Percentiles rank a stretch among this genome's conserved stretches.
Conservation (phyloP, 2,329 filamentous ascomycete genomes). For the Neurospora sp. region DNA sequence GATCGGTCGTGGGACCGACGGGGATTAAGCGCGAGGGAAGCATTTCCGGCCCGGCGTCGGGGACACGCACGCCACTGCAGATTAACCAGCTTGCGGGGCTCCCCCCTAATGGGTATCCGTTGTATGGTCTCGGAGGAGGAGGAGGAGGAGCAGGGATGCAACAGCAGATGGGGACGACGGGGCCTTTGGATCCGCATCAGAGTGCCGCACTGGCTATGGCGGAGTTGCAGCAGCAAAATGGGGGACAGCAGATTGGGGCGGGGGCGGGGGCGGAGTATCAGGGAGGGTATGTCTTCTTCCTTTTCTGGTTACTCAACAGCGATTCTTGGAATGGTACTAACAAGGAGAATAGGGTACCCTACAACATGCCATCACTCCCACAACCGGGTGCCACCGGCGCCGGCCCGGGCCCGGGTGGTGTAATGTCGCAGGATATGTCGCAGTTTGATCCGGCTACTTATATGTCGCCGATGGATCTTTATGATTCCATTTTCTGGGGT, state of each 20-base stretch:
- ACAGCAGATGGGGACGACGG: conserved; percentile 11
- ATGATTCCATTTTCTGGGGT: conserved; percentile 62
- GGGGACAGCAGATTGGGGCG: conserved; percentile 23
- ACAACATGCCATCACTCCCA: conserved; percentile 7
- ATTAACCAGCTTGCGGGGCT: conserved; percentile 15
- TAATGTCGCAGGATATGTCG: conserved; percentile 34
- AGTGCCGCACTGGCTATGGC: conserved; percentile 57
- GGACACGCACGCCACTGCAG: conserved; percentile 32
- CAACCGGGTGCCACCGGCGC: conserved; percentile 9
- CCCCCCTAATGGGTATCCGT: conserved; percentile 10
- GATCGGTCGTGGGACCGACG: conserved; percentile 40
- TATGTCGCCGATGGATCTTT: conserved; percentile 59
- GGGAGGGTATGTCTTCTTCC: conserved; percentile 13
- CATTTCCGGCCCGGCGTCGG: conserved; percentile 30
- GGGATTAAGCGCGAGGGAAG: conserved; percentile 37
- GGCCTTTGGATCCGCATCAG: conserved; percentile 41
- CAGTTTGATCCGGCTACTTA: conserved; percentile 46
- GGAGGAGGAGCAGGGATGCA: background rate
- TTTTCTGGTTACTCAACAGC: background rate
- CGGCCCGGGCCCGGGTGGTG: conserved; percentile 24
- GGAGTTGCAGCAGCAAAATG: conserved; percentile 57
- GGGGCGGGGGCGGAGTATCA: conserved; percentile 38
- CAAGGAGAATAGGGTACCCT: conserved; percentile 7
- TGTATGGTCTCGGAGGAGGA: background rate
- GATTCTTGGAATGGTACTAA: background rate